Base-by-base conservation (phyloP, 352 stramenopile species). In the Phytophthora gonapodyides region DNA sequence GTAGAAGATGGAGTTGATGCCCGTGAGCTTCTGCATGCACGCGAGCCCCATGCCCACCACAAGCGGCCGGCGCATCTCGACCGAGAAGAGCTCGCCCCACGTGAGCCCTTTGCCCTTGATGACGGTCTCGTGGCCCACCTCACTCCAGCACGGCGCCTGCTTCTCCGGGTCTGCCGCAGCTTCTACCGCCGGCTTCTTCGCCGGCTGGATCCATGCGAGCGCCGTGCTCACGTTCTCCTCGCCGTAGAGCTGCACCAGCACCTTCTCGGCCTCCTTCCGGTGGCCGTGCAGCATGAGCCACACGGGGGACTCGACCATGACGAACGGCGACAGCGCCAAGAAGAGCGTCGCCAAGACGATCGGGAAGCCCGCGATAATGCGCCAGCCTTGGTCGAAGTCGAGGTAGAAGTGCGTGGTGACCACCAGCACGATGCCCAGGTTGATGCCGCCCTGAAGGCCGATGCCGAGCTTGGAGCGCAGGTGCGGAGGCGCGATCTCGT, bases 1-100 rank as follows among this genome's bases (percentile, higher is more conserved):
- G 57, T 72, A 76, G 51, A 80, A 78, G 42, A 82, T 64, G 6
- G 74, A 64, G 52, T 83, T 82, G 48, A 86, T 82, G 41, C 75
- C 77, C n/a, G 62, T 66, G 51, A 86, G 52, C 38, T 86, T 69
- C 30, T 82, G 69, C 57, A 65, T 67, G 17, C 55, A 68, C 0
- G 58, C 66, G n/a, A 83, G 46, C 2, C 53, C 56, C 34, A 78
- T 44, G 0, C 54, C 69, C 4, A 82, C 64, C 10, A 82, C 36
- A 10, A 80, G 48, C 33, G 71, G 68, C 2, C 55, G 61, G 7
- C 61, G 63, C 42, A 71, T 61, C 5, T 54, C 42, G 4, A 64
- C 50, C 15, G 64, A 41, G 24, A 75, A 59, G 49, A 71, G n/a
- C 40, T 71, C 57, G 17, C 16, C 19, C 48, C 47, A 64, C 0